Percentiles rank a stretch among this genome's conserved stretches.
Evolutionary conservation across 306 rosid genomes (phyloP).

Genomic region (Neltuma alba): DNA sequence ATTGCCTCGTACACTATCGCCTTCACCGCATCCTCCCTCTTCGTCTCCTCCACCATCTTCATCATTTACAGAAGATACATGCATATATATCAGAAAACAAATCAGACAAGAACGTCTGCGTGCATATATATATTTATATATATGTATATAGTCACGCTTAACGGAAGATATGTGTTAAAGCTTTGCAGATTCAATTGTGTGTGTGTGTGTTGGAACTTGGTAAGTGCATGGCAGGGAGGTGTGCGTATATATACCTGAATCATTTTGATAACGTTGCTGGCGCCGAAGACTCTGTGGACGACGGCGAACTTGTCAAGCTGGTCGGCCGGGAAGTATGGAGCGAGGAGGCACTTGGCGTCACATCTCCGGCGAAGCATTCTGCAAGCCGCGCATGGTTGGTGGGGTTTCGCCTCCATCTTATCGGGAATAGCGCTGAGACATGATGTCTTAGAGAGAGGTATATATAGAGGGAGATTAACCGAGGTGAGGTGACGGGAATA

Average conservation of each 20-base stretch:
- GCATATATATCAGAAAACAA: too few relatives aligned
- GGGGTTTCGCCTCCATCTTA: constrained; percentile 1
- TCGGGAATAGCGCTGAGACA: constrained; percentile 1
- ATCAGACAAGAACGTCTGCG: too few relatives aligned
- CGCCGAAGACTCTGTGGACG: constrained; percentile 44
- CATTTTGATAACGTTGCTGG: constrained; percentile 47
- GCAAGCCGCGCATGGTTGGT: constrained; percentile 49
- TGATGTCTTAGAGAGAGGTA: neutral
- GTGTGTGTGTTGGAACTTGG: too few relatives aligned
- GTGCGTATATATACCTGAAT: constrained; percentile 19
- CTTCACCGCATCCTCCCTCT: constrained; percentile 44
- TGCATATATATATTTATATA: too few relatives aligned
- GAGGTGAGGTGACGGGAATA: too few relatives aligned
- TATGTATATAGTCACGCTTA: too few relatives aligned
- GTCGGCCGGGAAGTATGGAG: constrained; percentile 41
- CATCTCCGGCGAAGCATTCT: constrained; percentile 44
- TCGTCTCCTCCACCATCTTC: constrained; percentile 43
- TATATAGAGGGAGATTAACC: neutral
- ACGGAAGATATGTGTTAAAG: too few relatives aligned
- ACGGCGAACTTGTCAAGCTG: constrained; percentile 34
- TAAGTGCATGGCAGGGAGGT: neutral
- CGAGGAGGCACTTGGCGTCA: constrained; percentile 36
- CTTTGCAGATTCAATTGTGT: too few relatives aligned
- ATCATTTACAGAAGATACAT: neutral
- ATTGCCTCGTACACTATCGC: constrained; percentile 41